Percentiles rank a stretch among this genome's conserved stretches.
phyloP scores from a whole-genome alignment of 1,139 yeast species.

The Suhomyces bokatorum region DNA sequence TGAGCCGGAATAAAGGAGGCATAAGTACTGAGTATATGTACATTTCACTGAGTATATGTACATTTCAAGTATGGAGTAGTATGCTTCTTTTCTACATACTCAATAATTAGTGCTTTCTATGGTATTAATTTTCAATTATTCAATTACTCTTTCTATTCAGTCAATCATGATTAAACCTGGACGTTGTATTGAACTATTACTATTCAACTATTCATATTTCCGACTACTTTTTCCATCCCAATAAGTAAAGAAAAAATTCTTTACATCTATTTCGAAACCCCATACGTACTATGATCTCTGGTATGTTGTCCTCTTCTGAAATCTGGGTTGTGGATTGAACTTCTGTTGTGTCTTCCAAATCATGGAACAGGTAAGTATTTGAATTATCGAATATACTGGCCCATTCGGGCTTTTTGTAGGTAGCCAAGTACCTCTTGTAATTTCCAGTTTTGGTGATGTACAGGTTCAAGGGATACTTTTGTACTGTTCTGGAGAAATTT shows the following conservation, averaged over 20 bases:
- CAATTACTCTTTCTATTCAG: no score
- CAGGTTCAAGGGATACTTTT: neutral
- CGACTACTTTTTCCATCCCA: neutral
- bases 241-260: neutral
- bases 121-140: no score
- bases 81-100: no score
- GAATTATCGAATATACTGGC: slow-evolving; percentile 3
- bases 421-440: slow-evolving; percentile 6
- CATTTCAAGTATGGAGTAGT: no score
- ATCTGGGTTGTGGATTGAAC: neutral
- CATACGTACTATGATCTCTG: neutral
- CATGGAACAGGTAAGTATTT: neutral
- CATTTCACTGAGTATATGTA: no score
- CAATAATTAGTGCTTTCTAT: no score
- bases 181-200: no score
- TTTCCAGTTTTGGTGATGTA: slow-evolving; percentile 7
- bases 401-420: slow-evolving; percentile 5
- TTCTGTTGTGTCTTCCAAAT: neutral
- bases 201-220: neutral
- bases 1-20: no score
- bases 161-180: no score
- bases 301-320: neutral
- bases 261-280: neutral
- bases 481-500: neutral
- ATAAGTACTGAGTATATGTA: no score